These are phyloP conservation scores for Xylaria telfairii DNA, from an alignment of 495 filamentous ascomycete genomes.

Conservation along the genomic window DNA sequence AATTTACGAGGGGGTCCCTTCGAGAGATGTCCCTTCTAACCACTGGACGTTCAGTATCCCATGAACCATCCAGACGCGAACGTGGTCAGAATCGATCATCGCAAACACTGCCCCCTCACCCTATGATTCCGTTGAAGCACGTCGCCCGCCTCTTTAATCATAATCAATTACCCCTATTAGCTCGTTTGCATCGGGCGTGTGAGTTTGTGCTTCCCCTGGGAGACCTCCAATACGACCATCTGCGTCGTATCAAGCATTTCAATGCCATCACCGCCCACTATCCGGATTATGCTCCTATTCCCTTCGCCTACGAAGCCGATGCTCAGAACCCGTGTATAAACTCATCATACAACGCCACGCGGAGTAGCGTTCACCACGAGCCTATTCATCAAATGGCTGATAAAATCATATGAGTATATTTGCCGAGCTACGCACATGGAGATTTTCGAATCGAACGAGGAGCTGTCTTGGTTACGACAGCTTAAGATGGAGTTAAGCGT, in stretches of 20 bases:
- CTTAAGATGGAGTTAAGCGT: not conserved
- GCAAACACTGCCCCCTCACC: not conserved
- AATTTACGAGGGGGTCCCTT: not conserved
- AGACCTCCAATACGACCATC: not conserved
- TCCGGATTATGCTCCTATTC: too few relatives aligned
- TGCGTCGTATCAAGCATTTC: too few relatives aligned
- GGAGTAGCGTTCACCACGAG: not conserved
- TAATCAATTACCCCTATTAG: not conserved
- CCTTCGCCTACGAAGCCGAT: too few relatives aligned
- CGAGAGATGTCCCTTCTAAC: not conserved
- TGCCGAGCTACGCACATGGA: too few relatives aligned
- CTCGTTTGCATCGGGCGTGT: not conserved
- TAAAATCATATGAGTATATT: not conserved
- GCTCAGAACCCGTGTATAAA: not conserved
- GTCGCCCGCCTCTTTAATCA: not conserved
- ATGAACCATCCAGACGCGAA: not conserved
- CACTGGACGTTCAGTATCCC: not conserved
- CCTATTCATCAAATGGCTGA: not conserved
- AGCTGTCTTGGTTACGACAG: not conserved
- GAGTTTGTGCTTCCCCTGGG: not conserved
- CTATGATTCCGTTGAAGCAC: not conserved
- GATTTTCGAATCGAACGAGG: not conserved
- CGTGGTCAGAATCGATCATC: not conserved
- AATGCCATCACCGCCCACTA: too few relatives aligned
- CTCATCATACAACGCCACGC: not conserved